Evolutionary conservation across 2,329 filamentous ascomycete genomes (phyloP), one percentile per base, ranked within the genome.

Genomic region (Malbranchea zuffiana): DNA sequence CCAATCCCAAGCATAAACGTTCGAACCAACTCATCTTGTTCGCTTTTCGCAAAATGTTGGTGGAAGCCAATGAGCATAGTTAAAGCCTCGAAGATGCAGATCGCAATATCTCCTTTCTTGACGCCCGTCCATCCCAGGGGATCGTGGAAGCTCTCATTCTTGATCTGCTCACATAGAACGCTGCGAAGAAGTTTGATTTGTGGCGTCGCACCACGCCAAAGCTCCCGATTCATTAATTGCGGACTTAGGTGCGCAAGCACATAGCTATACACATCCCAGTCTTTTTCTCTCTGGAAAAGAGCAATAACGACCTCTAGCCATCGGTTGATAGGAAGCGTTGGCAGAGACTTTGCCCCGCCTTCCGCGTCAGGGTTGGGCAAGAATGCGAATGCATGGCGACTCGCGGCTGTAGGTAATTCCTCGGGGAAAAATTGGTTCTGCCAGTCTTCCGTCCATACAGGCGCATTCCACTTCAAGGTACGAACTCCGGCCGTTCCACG

Each of bases 201-300:
- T 2, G 75, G 69, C 24, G 83, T 75, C 4, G 83, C 76, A 36
- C 72, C 77, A 42, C 70, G 71, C 55, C 95, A 95, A 10, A 96
- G 68, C 8, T 83, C 79, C 52, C 90, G 85, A 49, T 98, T 98
- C 56, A 80, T 82, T 15, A 98, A 68, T 50, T 96, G 88, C 18
- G 83, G 80, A 1, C 85, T 82, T 6, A 95, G 65, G 56, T 94
- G 83, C 4, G 85, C 82, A 19, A 98, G 67, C 12, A 88, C 73
- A 54, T 88, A 95, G 58, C 84, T 88, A 65, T 93, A 94, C 1
- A 93, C 67, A 54, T 96, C 86, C 87, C 88, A 96, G 44, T 90
- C 80, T 32, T 75, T 74, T 26, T 80, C 81, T 38, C 77, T 71
- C 46, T 81, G 75, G 28, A 93, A 63, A n/a, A 90, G 63, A n/a